Base-by-base conservation (phyloP, 139 green algal genomes). In the Desmodesmus armatus region DNA sequence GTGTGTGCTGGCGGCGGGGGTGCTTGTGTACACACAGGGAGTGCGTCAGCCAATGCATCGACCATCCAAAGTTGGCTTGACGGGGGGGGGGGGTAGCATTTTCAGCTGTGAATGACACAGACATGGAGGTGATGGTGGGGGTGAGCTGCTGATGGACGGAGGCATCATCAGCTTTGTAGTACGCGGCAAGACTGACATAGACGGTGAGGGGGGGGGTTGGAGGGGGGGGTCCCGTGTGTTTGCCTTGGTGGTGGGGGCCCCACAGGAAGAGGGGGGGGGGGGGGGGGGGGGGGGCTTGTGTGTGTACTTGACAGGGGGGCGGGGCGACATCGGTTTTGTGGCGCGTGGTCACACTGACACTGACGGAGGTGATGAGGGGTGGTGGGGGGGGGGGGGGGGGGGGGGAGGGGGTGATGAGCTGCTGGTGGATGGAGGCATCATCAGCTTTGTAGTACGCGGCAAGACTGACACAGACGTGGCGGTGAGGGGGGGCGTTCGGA, bases 391-490 rank as follows among this genome's bases (percentile, higher is more conserved):
- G 21, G n/a, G n/a, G n/a, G n/a, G n/a, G n/a, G 94, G 92, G 0
- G 94, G n/a, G n/a, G n/a, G n/a, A n/a, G n/a, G n/a, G n/a, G 94
- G 92, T 0, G 94, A 97, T 87, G 92, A 88, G 40, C 80, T 97
- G 83, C 91, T 97, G 55, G 81, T 96, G 29, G 94, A 97, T 71
- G 94, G 94, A 39, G 94, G 94, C 44, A 92, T 97, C 63, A 88
- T 94, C 41, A 93, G 66, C 85, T 92, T 95, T 51, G 83, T 90
- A 65, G 86, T 97, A 15, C 11, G 84, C n/a, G 13, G 76, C n/a
- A 94, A 93, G 70, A 89, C 65, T 4, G 90, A 88, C 17, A 89
- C 83, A 66, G 93, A 96, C 27, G 91, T 96, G 23, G 37, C 83
- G n/a, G 89, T 93, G 79, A 13, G 67, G 63, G 5, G n/a, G 60